Percentiles rank a stretch among this genome's conserved stretches.
Conservation (phyloP, 163 green algal genomes). For the Chlorella variabilis region DNA sequence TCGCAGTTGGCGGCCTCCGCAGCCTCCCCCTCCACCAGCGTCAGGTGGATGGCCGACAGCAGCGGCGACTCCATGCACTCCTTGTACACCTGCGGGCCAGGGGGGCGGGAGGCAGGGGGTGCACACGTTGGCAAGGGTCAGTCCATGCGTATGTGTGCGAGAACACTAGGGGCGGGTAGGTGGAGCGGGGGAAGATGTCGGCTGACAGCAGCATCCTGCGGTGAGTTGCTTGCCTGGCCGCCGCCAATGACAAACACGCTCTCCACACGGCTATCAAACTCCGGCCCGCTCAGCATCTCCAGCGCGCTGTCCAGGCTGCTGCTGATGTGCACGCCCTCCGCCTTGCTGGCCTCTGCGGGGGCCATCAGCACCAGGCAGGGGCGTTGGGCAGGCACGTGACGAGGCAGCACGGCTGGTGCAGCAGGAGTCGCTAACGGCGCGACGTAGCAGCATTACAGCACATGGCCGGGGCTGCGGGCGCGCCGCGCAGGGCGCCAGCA, state of each 20-base stretch:
- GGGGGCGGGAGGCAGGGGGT: no score
- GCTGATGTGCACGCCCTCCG: constrained; percentile 44
- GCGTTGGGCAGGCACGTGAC: neutral
- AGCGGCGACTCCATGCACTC: constrained; percentile 75
- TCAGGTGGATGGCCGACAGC: constrained; percentile 92
- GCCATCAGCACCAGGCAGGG: neutral
- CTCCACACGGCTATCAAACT: constrained; percentile 72
- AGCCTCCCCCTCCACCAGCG: constrained; percentile 53
- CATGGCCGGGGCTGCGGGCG: no score
- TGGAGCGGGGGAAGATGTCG: no score
- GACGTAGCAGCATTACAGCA: no score
- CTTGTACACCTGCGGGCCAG: constrained; percentile 67
- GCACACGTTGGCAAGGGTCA: neutral
- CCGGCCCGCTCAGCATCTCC: constrained; percentile 61
- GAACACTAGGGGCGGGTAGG: no score
- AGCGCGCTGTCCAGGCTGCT: constrained; percentile 83
- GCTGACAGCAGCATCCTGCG: no score
- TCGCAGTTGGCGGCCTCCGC: constrained; percentile 75
- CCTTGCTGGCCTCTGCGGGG: constrained; percentile 18
- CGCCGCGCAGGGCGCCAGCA: no score
- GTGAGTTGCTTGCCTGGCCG: no score
- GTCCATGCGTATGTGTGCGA: no score
- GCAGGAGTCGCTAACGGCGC: no score
- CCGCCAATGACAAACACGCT: constrained; percentile 97
- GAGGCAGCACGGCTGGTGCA: no score